Evolutionary conservation across 805 yeast genomes (phyloP).

Genomic region (Candida awuae): DNA sequence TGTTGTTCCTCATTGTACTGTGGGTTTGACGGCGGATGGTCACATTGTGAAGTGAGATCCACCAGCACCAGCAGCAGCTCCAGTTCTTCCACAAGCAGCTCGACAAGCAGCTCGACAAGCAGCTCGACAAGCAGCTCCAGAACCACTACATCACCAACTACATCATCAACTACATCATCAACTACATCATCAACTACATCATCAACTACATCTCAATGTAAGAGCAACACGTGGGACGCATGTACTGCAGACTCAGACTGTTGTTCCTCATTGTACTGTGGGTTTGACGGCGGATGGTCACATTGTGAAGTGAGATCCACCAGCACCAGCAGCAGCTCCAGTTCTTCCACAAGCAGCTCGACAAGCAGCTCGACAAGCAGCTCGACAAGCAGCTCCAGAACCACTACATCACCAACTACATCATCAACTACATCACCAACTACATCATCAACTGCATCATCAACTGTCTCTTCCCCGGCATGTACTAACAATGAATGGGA

Average conservation of each 20-base stretch:
- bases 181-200: neutral
- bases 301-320: neutral
- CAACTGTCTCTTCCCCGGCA: neutral
- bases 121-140: too few relatives aligned
- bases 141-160: neutral
- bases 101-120: too few relatives aligned
- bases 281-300: neutral
- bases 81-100: too few relatives aligned
- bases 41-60: neutral
- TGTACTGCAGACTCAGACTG: neutral
- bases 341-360: too few relatives aligned
- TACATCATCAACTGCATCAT: neutral
- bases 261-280: neutral
- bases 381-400: neutral
- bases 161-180: constrained; percentile 2
- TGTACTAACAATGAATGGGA: neutral
- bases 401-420: neutral
- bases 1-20: neutral
- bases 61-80: too few relatives aligned
- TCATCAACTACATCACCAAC: neutral
- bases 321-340: too few relatives aligned
- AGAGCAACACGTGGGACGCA: neutral
- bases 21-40: neutral
- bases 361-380: too few relatives aligned
- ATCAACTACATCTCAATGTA: neutral